Conservation (phyloP, 148 eudicot genomes). For the Arbutus unedo region DNA sequence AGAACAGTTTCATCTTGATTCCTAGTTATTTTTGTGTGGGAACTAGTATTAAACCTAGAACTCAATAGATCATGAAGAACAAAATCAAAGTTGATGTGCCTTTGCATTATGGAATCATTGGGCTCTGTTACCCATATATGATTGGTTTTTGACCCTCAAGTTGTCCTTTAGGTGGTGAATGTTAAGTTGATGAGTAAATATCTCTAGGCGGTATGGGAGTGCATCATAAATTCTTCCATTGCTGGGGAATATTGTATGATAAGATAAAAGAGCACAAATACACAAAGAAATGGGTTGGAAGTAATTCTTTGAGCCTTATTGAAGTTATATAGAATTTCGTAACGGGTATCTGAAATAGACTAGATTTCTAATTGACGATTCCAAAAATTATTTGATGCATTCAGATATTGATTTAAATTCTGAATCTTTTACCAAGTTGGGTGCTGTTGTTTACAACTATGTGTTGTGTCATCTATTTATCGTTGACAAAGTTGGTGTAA, state of each 20-base stretch:
- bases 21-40: background rate
- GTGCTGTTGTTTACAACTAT: constrained; percentile 3
- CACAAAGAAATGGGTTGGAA: background rate
- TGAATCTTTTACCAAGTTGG: background rate
- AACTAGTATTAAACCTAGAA: background rate
- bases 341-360: background rate
- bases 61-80: too few relatives aligned
- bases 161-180: background rate
- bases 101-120: background rate
- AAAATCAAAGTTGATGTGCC: background rate
- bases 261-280: background rate
- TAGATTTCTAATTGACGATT: background rate
- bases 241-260: background rate
- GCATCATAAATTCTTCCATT: background rate
- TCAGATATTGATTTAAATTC: background rate
- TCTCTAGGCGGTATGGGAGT: background rate
- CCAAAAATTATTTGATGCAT: background rate
- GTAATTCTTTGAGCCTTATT: background rate
- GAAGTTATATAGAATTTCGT: background rate
- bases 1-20: background rate
- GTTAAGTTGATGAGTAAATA: background rate
- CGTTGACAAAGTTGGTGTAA: constrained; percentile 1
- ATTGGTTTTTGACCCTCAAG: background rate
- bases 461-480: constrained; percentile 2
- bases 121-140: background rate